phyloP scores from a whole-genome alignment of 176 grass and related monocot genomes.

The Puccinellia tenuiflora region DNA sequence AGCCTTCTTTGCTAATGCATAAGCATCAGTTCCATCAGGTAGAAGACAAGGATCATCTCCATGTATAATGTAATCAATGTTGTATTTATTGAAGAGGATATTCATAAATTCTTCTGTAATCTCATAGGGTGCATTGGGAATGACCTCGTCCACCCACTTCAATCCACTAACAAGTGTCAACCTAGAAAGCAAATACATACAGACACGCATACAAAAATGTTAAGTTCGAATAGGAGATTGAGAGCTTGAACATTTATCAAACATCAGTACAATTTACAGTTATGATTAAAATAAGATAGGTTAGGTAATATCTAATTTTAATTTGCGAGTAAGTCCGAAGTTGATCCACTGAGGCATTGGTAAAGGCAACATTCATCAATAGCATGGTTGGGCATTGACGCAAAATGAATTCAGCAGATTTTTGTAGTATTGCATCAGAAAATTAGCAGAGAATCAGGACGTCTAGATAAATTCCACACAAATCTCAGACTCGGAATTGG shows the following conservation, averaged over 20 bases:
- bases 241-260: not conserved
- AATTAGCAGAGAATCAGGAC: not conserved
- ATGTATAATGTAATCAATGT: conserved; percentile 85
- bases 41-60: conserved; percentile 94
- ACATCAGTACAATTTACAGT: not conserved
- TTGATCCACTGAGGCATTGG: not conserved
- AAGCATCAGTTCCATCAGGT: conserved; percentile 85
- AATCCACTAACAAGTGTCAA: conserved; percentile 82
- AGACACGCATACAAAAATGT: not conserved
- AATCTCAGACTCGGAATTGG: not conserved
- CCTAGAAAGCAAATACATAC: conserved; percentile 30
- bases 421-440: not conserved
- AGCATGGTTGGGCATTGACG: not conserved
- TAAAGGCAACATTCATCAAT: not conserved
- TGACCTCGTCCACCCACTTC: conserved; percentile 91
- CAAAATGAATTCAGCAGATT: not conserved
- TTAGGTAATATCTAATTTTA: not conserved
- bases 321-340: not conserved
- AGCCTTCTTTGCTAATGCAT: conserved; percentile 74
- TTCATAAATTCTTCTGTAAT: conserved; percentile 92
- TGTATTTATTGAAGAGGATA: conserved; percentile 85
- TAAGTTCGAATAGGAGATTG: not conserved
- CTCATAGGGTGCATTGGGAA: conserved; percentile 80
- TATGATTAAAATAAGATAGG: not conserved
- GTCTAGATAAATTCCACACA: not conserved